phyloP scores from a whole-genome alignment of 1,139 yeast genomes.

The Yamadazyma mexicana region DNA sequence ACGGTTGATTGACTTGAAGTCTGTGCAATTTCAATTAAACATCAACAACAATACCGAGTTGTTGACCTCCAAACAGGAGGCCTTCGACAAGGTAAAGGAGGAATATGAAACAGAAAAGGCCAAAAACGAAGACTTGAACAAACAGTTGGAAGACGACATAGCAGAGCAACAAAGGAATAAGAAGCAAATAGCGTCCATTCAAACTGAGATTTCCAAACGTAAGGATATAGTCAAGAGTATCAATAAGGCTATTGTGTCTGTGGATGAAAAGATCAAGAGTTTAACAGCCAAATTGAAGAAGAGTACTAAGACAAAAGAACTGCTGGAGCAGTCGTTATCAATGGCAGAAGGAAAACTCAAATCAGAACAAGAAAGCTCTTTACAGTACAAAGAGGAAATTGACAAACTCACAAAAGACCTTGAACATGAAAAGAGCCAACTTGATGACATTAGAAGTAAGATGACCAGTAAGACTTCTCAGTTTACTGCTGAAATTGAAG shows the following conservation, averaged over 20 bases:
- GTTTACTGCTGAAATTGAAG: conserved; percentile 62
- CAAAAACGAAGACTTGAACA: conserved; percentile 44
- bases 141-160: conserved; percentile 32
- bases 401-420: conserved; percentile 47
- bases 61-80: conserved; percentile 36
- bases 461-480: conserved; percentile 73
- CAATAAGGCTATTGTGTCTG: conserved; percentile 56
- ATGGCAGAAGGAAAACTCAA: conserved; percentile 50
- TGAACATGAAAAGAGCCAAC: conserved; percentile 50
- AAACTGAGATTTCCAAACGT: conserved; percentile 31
- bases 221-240: conserved; percentile 44
- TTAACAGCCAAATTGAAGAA: conserved; percentile 60
- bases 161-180: conserved; percentile 35
- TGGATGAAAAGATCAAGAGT: conserved; percentile 75
- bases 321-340: conserved; percentile 33
- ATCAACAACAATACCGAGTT: conserved; percentile 41
- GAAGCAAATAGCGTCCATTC: conserved; percentile 27
- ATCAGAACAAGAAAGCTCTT: conserved; percentile 44
- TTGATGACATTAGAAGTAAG: conserved; percentile 64
- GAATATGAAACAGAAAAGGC: conserved; percentile 48
- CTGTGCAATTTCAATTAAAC: conserved; percentile 58
- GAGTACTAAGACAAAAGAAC: conserved; percentile 49
- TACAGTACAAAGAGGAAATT: conserved; percentile 42
- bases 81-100: conserved; percentile 38
- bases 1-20: conserved; percentile 50